Evolutionary conservation across 768 basidiomycete species (phyloP).

Genomic region (Xerocomellus chrysenteron): DNA sequence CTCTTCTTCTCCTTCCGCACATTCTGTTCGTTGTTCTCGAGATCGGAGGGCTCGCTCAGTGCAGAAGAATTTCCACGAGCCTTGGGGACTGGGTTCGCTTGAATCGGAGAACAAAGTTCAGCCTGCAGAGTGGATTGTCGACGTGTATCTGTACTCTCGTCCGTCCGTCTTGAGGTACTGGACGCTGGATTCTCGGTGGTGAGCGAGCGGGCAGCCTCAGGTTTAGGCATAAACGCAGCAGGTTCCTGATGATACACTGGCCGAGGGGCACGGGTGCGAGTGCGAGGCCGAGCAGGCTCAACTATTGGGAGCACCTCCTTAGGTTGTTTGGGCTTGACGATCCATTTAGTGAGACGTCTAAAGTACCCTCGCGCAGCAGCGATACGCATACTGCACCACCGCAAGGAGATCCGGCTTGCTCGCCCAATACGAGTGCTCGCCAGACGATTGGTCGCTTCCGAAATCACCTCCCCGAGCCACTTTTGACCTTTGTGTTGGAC

Average conservation of each 20-base stretch:
- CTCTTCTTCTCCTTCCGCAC: too few relatives aligned
- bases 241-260: slow-evolving; percentile 24
- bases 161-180: slow-evolving; percentile 26
- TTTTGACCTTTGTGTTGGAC: slow-evolving; percentile 48
- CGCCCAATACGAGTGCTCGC: slow-evolving; percentile 27
- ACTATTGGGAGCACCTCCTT: slow-evolving; percentile 24
- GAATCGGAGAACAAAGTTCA: too few relatives aligned
- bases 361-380: slow-evolving; percentile 20
- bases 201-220: slow-evolving; percentile 25
- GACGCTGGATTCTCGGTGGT: slow-evolving; percentile 27
- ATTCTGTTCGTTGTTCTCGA: too few relatives aligned
- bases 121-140: too few relatives aligned
- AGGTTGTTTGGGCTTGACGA: slow-evolving; percentile 23
- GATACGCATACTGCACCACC: slow-evolving; percentile 26
- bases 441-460: slow-evolving; percentile 27
- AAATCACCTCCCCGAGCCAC: slow-evolving; percentile 49
- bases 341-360: slow-evolving; percentile 24
- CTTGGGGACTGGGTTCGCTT: too few relatives aligned
- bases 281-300: slow-evolving; percentile 20
- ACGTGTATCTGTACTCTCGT: slow-evolving; percentile 26
- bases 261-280: slow-evolving; percentile 15
- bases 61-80: too few relatives aligned
- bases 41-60: too few relatives aligned
- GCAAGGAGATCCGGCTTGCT: slow-evolving; percentile 21
- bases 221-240: slow-evolving; percentile 14